Percentiles rank a stretch among this genome's conserved stretches.
These are phyloP conservation scores for Eutrema salsugineum DNA, from an alignment of 441 rosid species.

Conservation along the genomic window DNA sequence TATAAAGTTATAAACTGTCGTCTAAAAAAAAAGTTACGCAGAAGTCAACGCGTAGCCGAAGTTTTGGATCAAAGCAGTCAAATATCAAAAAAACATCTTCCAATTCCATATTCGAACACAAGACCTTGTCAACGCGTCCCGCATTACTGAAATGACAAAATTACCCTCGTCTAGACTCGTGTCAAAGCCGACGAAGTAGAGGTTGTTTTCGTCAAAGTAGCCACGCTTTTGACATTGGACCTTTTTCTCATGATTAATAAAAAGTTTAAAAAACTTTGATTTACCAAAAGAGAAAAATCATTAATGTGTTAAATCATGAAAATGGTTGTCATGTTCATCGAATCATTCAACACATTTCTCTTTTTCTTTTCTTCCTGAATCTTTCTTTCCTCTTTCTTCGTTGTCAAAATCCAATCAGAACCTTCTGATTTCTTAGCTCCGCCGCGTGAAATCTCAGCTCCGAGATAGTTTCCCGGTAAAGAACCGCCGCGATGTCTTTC, in stretches of 20 bases:
- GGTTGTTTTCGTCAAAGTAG: slow-evolving; percentile 15
- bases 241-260: not conserved
- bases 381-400: not conserved
- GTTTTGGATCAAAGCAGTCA: slow-evolving; percentile 8
- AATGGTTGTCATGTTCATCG: slow-evolving; percentile 33
- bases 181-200: not conserved
- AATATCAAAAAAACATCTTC: not conserved
- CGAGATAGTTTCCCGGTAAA: not conserved
- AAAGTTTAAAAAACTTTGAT: not conserved
- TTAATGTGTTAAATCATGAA: slow-evolving; percentile 18
- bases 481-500: slow-evolving; percentile 16
- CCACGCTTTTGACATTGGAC: slow-evolving; percentile 14
- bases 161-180: not conserved
- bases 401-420: not conserved
- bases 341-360: slow-evolving; percentile 15
- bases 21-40: not conserved
- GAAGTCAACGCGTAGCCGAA: slow-evolving; percentile 24
- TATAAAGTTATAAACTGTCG: too few relatives aligned
- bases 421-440: not conserved
- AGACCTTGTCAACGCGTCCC: slow-evolving; percentile 20
- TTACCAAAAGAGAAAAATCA: not conserved
- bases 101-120: slow-evolving; percentile 2
- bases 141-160: not conserved
- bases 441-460: not conserved
- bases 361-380: not conserved